Percentiles rank a stretch among this genome's conserved stretches.
Conservation (phyloP, 352 stramenopile genomes). For the Pythium aquatile region DNA sequence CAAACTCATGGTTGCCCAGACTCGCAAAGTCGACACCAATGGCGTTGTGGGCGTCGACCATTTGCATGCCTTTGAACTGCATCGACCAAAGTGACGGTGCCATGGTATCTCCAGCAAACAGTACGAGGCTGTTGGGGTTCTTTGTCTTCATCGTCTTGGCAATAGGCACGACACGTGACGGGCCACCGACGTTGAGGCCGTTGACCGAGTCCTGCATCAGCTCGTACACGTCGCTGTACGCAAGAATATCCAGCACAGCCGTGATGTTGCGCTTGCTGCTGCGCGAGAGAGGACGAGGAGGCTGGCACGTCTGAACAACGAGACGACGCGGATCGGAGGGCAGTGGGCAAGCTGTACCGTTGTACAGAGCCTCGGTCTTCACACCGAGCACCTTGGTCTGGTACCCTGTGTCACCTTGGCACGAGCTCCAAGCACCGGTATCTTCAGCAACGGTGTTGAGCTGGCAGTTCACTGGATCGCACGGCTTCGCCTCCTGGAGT, state of each 20-base stretch:
- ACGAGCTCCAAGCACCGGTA: too few relatives aligned
- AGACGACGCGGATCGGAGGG: too few relatives aligned
- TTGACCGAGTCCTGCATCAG: constrained; percentile 55
- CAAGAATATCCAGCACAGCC: constrained; percentile 48
- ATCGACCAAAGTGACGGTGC: constrained; percentile 78
- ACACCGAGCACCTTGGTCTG: too few relatives aligned
- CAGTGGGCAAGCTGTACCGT: too few relatives aligned
- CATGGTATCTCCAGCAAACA: constrained; percentile 82
- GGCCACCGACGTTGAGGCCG: constrained; percentile 52
- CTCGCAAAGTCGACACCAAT: constrained; percentile 71
- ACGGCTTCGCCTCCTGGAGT: too few relatives aligned
- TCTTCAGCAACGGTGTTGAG: too few relatives aligned
- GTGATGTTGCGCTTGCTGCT: constrained; percentile 28
- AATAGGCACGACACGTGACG: constrained; percentile 58
- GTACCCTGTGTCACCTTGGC: too few relatives aligned
- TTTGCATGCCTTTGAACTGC: constrained; percentile 79
- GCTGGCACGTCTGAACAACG: too few relatives aligned
- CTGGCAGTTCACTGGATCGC: too few relatives aligned
- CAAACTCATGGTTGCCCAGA: constrained; percentile 80
- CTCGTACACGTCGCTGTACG: constrained; percentile 74
- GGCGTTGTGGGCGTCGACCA: constrained; percentile 73
- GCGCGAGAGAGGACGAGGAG: too few relatives aligned
- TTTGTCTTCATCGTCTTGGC: constrained; percentile 49
- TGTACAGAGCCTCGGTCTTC: too few relatives aligned
- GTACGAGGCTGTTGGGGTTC: constrained; percentile 69